These are phyloP conservation scores for Hymenoscyphus fructigenus DNA, from an alignment of 2,329 filamentous ascomycete genomes.

Conservation along the genomic window DNA sequence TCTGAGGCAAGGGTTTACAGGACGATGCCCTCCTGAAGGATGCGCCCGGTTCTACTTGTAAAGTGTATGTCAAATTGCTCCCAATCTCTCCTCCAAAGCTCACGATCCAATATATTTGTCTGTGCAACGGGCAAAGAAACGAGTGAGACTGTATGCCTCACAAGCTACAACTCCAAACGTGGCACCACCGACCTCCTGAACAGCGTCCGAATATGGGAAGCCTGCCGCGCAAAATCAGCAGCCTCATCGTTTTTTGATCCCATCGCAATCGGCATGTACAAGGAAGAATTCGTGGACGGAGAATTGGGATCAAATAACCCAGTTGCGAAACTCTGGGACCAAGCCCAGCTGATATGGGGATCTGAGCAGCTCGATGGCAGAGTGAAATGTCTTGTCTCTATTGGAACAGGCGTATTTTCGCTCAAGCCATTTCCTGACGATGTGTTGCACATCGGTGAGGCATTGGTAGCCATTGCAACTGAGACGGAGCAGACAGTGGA, in stretches of 20 bases:
- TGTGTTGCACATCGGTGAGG: conserved; percentile 34
- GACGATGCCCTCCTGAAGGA: conserved; percentile 34
- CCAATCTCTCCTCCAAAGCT: not conserved
- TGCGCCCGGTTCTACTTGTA: conserved; percentile 27
- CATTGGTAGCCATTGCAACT: conserved; percentile 33
- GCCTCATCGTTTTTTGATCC: conserved; percentile 39
- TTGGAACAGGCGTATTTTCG: conserved; percentile 42
- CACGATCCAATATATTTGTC: conserved; percentile 25
- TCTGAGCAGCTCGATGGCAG: conserved; percentile 34
- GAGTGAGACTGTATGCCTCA: conserved; percentile 35
- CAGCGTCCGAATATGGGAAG: conserved; percentile 24
- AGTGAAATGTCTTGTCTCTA: conserved; percentile 41
- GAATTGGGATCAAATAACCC: conserved; percentile 48
- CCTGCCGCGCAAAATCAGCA: conserved; percentile 19
- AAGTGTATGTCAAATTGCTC: conserved; percentile 28
- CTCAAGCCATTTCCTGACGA: conserved; percentile 34
- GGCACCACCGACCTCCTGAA: conserved; percentile 19
- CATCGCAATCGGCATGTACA: conserved; percentile 38
- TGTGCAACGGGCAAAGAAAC: conserved; percentile 39
- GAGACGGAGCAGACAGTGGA: conserved; percentile 43
- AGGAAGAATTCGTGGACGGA: conserved; percentile 43
- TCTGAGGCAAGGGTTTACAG: conserved; percentile 22
- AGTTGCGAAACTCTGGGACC: conserved; percentile 38
- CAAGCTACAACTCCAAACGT: conserved; percentile 35
- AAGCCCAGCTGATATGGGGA: conserved; percentile 41